Percentiles rank a stretch among this genome's conserved stretches.
Conservation (phyloP, 108 stramenopile genomes). For the Fragilariopsis cylindrus region DNA sequence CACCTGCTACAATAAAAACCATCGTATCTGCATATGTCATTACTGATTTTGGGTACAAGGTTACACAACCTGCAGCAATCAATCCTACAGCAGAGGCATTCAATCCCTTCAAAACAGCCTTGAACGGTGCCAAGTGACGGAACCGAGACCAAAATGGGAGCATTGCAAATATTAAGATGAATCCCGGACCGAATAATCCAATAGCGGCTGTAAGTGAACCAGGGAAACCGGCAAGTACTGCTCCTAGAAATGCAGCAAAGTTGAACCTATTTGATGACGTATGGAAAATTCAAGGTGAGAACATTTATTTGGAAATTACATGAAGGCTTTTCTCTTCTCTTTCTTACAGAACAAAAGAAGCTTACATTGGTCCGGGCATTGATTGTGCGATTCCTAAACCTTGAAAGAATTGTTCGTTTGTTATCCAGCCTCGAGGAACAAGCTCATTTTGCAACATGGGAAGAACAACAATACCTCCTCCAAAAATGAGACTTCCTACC, state of each 20-base stretch:
- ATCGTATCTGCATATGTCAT: slow-evolving; percentile 72
- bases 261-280: slow-evolving; percentile 54
- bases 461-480: slow-evolving; percentile 91
- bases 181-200: slow-evolving; percentile 90
- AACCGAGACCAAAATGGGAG: slow-evolving; percentile 90
- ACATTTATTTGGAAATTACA: slow-evolving; percentile 52
- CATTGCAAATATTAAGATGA: slow-evolving; percentile 90
- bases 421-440: slow-evolving; percentile 84
- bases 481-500: slow-evolving; percentile 90
- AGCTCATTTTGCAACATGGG: slow-evolving; percentile 93
- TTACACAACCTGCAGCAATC: slow-evolving; percentile 84
- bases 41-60: slow-evolving; percentile 75
- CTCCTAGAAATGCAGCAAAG: slow-evolving; percentile 91
- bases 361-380: slow-evolving; percentile 68
- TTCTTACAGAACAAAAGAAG: neutral
- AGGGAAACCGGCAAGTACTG: slow-evolving; percentile 78
- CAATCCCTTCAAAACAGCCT: slow-evolving; percentile 76
- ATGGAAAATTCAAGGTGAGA: slow-evolving; percentile 7
- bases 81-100: slow-evolving; percentile 88
- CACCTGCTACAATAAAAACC: slow-evolving; percentile 68
- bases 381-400: slow-evolving; percentile 76
- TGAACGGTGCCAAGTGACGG: slow-evolving; percentile 79
- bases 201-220: slow-evolving; percentile 84
- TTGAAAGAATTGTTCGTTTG: slow-evolving; percentile 64
- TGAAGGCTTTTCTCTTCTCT: neutral